A percentile compares a stretch with the other conserved stretches of the same genome.
Conservation (phyloP, 2,329 filamentous ascomycete genomes). For the Claviceps sp. region DNA sequence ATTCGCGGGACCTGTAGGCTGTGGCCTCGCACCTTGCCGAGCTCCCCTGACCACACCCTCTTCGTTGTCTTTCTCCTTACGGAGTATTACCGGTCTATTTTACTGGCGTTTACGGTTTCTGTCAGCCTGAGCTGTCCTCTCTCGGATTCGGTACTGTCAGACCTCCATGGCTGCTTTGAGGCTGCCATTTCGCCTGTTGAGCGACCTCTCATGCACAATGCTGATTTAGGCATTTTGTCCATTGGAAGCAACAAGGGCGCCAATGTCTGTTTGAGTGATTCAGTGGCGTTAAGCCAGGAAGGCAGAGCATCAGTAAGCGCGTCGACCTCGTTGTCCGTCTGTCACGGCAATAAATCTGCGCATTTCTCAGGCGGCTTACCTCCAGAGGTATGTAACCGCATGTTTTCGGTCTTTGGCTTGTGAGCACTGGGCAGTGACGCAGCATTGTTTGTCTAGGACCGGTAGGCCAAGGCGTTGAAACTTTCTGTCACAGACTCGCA, state of each 20-base stretch:
- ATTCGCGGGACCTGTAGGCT: slow-evolving; percentile 9
- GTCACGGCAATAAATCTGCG: not conserved
- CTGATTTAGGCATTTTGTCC: not conserved
- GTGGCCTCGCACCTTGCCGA: slow-evolving; percentile 3
- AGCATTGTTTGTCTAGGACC: not conserved
- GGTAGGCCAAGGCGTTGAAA: not conserved
- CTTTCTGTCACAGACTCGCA: not conserved
- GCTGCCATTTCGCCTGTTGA: not conserved
- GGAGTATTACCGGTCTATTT: not conserved
- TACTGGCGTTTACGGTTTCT: not conserved
- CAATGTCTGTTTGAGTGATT: not conserved
- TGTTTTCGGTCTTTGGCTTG: not conserved
- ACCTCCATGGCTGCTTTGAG: not conserved
- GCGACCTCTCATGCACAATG: not conserved
- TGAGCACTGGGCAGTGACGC: not conserved
- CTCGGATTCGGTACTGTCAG: not conserved
- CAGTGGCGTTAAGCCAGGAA: too few relatives aligned
- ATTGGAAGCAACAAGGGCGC: not conserved
- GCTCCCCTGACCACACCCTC: not conserved
- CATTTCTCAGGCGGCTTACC: not conserved
- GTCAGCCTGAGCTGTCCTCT: slow-evolving; percentile 2
- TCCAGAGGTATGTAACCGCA: not conserved
- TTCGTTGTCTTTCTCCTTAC: not conserved
- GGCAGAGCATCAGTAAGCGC: not conserved
- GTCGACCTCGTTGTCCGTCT: not conserved